Evolutionary conservation across 108 stramenopile genomes (phyloP).

Genomic region (Chaetoceros muelleri): DNA sequence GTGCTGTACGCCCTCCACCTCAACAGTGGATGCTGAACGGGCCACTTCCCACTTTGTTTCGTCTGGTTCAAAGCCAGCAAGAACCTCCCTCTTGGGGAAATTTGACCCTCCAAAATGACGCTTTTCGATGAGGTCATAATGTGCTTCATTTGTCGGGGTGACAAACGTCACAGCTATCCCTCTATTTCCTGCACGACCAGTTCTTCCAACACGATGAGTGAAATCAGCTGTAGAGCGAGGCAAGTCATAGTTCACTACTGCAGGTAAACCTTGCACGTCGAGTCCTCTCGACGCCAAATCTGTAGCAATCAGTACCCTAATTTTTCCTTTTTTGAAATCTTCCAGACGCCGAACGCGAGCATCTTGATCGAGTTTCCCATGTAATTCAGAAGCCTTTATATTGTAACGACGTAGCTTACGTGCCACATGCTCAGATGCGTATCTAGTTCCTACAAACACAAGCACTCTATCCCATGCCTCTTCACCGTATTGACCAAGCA

Average conservation of each 20-base stretch:
- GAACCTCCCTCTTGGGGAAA: not conserved
- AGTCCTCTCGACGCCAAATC: constrained; percentile 94
- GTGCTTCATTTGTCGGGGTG: constrained; percentile 53
- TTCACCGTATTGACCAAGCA: constrained; percentile 23
- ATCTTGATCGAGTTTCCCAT: constrained; percentile 92
- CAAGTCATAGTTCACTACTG: constrained; percentile 85
- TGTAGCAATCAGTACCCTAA: constrained; percentile 84
- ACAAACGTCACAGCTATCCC: constrained; percentile 88
- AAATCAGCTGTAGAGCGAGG: constrained; percentile 82
- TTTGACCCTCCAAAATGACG: constrained; percentile 16
- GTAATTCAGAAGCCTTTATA: constrained; percentile 71
- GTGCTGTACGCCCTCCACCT: constrained; percentile 40
- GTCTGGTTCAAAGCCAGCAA: constrained; percentile 16
- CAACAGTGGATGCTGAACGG: constrained; percentile 13
- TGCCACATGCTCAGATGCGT: constrained; percentile 74
- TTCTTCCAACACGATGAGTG: constrained; percentile 91
- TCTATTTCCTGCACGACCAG: constrained; percentile 87
- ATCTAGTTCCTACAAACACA: constrained; percentile 87
- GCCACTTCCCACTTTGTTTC: constrained; percentile 45
- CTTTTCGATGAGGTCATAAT: constrained; percentile 61
- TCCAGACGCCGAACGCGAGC: constrained; percentile 74
- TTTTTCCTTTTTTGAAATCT: constrained; percentile 61
- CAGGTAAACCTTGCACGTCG: constrained; percentile 81
- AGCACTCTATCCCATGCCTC: constrained; percentile 72
- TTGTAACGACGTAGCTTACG: constrained; percentile 59